phyloP scores from a whole-genome alignment of 805 yeast genomes.

The Candida stauntonica region DNA sequence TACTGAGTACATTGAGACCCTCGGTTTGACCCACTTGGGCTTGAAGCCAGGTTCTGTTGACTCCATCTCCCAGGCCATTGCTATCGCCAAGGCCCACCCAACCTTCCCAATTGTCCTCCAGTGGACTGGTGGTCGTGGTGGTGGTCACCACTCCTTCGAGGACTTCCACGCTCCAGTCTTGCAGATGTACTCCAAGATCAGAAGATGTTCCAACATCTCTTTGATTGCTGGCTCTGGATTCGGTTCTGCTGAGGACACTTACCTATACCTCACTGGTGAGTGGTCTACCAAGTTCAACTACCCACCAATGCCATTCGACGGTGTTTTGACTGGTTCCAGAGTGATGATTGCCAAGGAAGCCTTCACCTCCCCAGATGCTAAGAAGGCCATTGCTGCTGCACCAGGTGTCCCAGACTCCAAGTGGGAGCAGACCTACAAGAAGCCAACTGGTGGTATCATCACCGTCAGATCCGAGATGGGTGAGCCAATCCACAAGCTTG shows the following conservation, averaged over 20 bases:
- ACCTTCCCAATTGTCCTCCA: conserved; percentile 93
- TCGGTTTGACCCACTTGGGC: conserved; percentile 90
- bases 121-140: conserved; percentile 99
- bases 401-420: conserved; percentile 82
- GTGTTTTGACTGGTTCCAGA: conserved; percentile 92
- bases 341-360: conserved; percentile 98
- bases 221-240: conserved; percentile 98
- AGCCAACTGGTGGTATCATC: conserved; percentile 94
- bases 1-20: conserved; percentile 86
- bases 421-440: conserved; percentile 94
- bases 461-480: conserved; percentile 99
- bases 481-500: conserved; percentile 97
- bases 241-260: conserved; percentile 95
- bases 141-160: conserved; percentile 99
- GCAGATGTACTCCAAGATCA: conserved; percentile 92
- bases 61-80: conserved; percentile 78
- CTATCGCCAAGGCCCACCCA: conserved; percentile 95
- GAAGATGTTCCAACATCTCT: conserved; percentile 85
- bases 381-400: conserved; percentile 84
- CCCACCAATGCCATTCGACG: conserved; percentile 99
- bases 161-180: conserved; percentile 97
- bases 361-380: conserved; percentile 88
- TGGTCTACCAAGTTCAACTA: conserved; percentile 87
- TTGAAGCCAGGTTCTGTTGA: conserved; percentile 98
- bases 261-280: conserved; percentile 94